Conservation (phyloP, 1,284 basidiomycete species). For the Mycocalia duriaeana region DNA sequence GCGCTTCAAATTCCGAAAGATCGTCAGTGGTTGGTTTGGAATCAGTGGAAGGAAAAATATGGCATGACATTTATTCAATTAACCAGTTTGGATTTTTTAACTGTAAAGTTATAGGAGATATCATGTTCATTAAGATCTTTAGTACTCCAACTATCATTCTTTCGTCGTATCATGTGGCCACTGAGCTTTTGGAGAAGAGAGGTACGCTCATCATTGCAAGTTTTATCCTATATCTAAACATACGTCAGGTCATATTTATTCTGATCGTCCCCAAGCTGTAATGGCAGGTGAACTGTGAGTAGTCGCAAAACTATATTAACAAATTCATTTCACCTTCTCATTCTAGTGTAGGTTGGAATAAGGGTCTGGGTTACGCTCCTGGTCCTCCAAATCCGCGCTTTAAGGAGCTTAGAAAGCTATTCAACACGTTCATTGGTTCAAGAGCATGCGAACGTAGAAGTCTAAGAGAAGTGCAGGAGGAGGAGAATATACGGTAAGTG, state of each 20-base stretch:
- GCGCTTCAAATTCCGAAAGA: background rate
- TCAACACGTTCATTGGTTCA: constrained; percentile 35
- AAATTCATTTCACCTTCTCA: background rate
- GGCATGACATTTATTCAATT: background rate
- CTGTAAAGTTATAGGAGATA: background rate
- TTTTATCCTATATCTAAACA: background rate
- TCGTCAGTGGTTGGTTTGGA: background rate
- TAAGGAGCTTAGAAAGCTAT: constrained; percentile 33
- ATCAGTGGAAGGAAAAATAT: background rate
- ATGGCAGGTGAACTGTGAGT: constrained; percentile 41
- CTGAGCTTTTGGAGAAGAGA: background rate
- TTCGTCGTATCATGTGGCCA: background rate
- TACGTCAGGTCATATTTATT: constrained; percentile 27
- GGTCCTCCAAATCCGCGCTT: constrained; percentile 33
- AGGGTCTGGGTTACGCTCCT: constrained; percentile 34
- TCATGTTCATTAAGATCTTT: background rate
- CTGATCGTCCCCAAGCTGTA: constrained; percentile 33
- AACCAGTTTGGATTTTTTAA: background rate
- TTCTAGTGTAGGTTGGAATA: constrained; percentile 36
- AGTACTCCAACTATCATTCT: background rate
- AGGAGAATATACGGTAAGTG: constrained; percentile 9
- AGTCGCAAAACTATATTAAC: background rate
- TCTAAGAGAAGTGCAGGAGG: constrained; percentile 7
- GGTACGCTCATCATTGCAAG: background rate
- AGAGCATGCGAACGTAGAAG: constrained; percentile 15